Conservation (phyloP, 75 land plant species). For the Cryptomeria japonica region DNA sequence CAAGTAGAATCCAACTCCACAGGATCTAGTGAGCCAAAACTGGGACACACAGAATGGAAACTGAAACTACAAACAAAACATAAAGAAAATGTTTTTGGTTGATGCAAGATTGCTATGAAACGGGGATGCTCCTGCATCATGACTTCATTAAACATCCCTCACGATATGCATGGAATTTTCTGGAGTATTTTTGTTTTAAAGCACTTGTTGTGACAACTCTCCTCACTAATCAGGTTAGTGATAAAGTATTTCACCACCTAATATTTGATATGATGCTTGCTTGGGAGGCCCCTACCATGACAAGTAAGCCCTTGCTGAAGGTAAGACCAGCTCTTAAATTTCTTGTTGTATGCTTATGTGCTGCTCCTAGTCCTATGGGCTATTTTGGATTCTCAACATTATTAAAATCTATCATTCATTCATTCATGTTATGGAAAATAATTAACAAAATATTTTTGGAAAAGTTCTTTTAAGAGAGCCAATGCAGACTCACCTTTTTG, state of each 20-base stretch:
- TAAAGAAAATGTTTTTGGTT: too few relatives aligned
- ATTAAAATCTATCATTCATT: too few relatives aligned
- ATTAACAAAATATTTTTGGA: not conserved
- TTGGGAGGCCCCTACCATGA: conserved; percentile 85
- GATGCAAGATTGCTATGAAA: too few relatives aligned
- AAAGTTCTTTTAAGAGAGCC: not conserved
- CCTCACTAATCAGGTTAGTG: conserved; percentile 62
- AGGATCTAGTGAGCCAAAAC: too few relatives aligned
- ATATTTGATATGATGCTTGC: conserved; percentile 99
- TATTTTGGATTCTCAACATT: too few relatives aligned
- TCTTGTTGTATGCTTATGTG: not conserved
- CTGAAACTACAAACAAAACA: too few relatives aligned
- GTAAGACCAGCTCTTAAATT: conserved; percentile 26
- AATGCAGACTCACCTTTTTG: not conserved
- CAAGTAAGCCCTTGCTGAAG: conserved; percentile 67
- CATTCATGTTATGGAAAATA: not conserved
- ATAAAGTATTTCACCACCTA: conserved; percentile 79
- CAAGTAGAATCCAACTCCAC: too few relatives aligned
- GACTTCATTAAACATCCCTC: conserved; percentile 63
- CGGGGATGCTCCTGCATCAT: too few relatives aligned
- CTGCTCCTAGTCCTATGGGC: too few relatives aligned
- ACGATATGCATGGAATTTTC: conserved; percentile 75
- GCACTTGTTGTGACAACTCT: conserved; percentile 73
- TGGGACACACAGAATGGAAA: too few relatives aligned
- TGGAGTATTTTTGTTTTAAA: conserved; percentile 94